Conservation (phyloP, 1,139 yeast genomes). For the Saccharomycopsis phalli region DNA sequence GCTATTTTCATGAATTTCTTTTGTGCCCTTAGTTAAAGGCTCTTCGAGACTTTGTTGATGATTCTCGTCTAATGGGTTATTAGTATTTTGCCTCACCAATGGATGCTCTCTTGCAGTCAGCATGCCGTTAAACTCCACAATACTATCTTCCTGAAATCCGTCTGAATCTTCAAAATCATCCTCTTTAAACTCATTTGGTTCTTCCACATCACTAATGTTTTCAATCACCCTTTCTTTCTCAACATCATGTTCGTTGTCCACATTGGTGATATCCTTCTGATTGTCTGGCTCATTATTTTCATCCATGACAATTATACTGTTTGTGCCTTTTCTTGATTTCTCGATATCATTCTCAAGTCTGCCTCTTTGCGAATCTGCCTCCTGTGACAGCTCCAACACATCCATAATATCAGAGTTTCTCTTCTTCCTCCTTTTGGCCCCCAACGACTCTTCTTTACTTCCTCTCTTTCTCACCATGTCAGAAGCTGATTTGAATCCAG, state of each 20-base stretch:
- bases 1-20: too few relatives aligned
- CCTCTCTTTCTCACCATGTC: conserved; percentile 35
- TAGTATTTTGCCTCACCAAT: too few relatives aligned
- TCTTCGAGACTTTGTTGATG: too few relatives aligned
- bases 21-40: too few relatives aligned
- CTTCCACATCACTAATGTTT: too few relatives aligned
- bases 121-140: too few relatives aligned
- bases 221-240: too few relatives aligned
- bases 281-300: conserved; percentile 1
- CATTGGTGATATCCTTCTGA: not conserved
- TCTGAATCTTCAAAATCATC: too few relatives aligned
- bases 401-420: conserved; percentile 14
- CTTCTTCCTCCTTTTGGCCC: conserved; percentile 4
- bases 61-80: too few relatives aligned
- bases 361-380: not conserved
- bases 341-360: not conserved
- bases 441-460: conserved; percentile 1
- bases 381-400: conserved; percentile 11
- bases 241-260: not conserved
- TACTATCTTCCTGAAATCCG: too few relatives aligned
- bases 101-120: too few relatives aligned
- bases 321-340: conserved; percentile 3
- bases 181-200: too few relatives aligned
- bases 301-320: not conserved
- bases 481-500: conserved; percentile 59